These are phyloP conservation scores for Tricholoma hemisulphureum DNA, from an alignment of 768 basidiomycete genomes.

Conservation along the genomic window DNA sequence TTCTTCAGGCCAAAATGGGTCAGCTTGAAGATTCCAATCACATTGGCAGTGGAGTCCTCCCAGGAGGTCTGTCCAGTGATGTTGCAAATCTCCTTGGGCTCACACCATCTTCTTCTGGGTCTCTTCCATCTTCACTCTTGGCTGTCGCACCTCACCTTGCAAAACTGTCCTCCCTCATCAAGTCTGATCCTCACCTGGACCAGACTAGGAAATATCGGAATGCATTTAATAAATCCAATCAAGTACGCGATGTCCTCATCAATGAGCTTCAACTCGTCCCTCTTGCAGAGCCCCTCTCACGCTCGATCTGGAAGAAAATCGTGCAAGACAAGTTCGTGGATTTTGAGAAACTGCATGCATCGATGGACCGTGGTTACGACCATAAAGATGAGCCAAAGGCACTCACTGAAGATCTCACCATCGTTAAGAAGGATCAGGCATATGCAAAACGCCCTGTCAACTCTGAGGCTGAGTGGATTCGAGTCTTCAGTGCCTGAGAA, in stretches of 20 bases:
- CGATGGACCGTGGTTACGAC: neutral
- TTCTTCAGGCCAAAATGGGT: neutral
- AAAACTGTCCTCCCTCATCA: neutral
- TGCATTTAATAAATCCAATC: neutral
- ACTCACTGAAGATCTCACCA: neutral
- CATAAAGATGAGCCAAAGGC: neutral
- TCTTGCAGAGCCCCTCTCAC: neutral
- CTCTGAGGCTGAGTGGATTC: conserved; percentile 13
- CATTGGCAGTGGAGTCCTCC: neutral
- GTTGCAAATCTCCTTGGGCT: neutral
- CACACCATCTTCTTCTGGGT: neutral
- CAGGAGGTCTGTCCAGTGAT: neutral
- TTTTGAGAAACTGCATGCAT: neutral
- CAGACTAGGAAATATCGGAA: conserved; percentile 5
- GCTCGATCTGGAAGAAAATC: neutral
- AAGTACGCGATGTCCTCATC: conserved; percentile 11
- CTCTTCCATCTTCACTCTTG: conserved; percentile 6
- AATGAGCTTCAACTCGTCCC: neutral
- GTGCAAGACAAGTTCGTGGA: neutral
- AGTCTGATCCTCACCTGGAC: conserved; percentile 15
- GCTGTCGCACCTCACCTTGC: conserved; percentile 16
- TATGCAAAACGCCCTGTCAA: neutral
- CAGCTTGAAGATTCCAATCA: neutral
- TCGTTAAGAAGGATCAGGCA: conserved; percentile 1
- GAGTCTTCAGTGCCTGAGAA: conserved; percentile 12